Percentiles rank a stretch among this genome's conserved stretches.
Evolutionary conservation across 441 rosid species (phyloP).

Genomic region (Eruca vesicaria): DNA sequence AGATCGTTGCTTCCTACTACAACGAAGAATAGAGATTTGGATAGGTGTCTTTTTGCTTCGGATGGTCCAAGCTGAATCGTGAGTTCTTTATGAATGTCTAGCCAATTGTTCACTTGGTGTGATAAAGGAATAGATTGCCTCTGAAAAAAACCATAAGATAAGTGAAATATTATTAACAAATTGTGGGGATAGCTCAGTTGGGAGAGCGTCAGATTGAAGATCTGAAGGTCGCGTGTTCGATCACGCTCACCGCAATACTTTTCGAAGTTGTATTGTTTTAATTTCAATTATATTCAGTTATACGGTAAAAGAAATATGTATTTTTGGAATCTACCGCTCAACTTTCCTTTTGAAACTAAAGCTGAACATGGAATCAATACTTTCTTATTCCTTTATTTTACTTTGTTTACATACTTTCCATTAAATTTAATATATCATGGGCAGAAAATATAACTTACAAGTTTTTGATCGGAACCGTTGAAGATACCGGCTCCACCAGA

Average conservation of each 20-base stretch:
- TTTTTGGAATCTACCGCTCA: background rate
- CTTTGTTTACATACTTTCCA: background rate
- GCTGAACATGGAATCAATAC: background rate
- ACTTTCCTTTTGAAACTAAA: background rate
- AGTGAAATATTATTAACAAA: background rate
- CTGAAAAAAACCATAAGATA: slow-evolving; percentile 28
- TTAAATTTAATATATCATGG: background rate
- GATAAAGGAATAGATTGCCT: slow-evolving; percentile 46
- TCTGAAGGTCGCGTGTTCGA: background rate
- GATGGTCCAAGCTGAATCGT: slow-evolving; percentile 33
- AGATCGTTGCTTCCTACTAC: slow-evolving; percentile 75
- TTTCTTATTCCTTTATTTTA: too few relatives aligned
- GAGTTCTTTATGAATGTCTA: background rate
- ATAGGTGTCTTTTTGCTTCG: slow-evolving; percentile 37
- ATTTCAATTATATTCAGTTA: too few relatives aligned
- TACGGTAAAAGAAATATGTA: background rate
- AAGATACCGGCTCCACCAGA: slow-evolving; percentile 78
- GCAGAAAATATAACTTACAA: slow-evolving; percentile 37
- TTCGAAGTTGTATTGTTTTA: too few relatives aligned
- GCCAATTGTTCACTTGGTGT: slow-evolving; percentile 50
- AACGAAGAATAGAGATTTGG: slow-evolving; percentile 49
- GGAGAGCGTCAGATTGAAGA: slow-evolving; percentile 43
- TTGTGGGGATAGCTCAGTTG: slow-evolving; percentile 36
- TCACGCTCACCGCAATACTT: too few relatives aligned
- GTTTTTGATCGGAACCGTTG: slow-evolving; percentile 36